phyloP scores from a whole-genome alignment of 129 eudicot genomes.

The Centella asiatica region DNA sequence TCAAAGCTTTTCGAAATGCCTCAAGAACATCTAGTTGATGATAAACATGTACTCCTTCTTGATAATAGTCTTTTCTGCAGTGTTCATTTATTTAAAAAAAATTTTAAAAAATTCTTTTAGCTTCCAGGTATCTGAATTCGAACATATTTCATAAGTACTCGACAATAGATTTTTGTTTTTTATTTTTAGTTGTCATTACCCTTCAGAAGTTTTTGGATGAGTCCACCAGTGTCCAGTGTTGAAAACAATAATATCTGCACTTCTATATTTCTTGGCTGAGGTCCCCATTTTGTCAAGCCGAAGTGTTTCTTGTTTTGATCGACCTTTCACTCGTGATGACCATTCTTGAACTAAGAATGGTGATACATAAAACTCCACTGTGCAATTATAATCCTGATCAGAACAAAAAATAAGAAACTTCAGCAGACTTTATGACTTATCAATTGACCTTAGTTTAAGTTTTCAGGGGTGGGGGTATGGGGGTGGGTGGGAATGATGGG shows the following conservation, averaged over 20 bases:
- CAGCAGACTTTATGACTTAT: not conserved
- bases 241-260: constrained; percentile 39
- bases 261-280: constrained; percentile 40
- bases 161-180: not conserved
- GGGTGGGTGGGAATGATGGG: too few relatives aligned
- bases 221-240: constrained; percentile 73
- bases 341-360: constrained; percentile 43
- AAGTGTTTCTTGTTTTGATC: constrained; percentile 36
- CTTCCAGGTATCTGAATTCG: not conserved
- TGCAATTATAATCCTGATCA: constrained; percentile 39
- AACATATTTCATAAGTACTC: too few relatives aligned
- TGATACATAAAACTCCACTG: constrained; percentile 44
- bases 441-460: not conserved
- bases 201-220: constrained; percentile 22
- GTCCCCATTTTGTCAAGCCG: constrained; percentile 39
- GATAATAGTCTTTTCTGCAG: constrained; percentile 53
- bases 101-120: too few relatives aligned
- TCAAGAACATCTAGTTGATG: constrained; percentile 31
- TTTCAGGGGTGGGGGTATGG: too few relatives aligned
- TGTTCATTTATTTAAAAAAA: not conserved
- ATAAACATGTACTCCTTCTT: constrained; percentile 58
- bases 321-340: constrained; percentile 18
- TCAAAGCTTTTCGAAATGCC: constrained; percentile 47
- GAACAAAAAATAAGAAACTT: not conserved
- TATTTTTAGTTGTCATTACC: constrained; percentile 15